These are phyloP conservation scores for Paulownia fortunei DNA, from an alignment of 257 asterid genomes.

Conservation along the genomic window DNA sequence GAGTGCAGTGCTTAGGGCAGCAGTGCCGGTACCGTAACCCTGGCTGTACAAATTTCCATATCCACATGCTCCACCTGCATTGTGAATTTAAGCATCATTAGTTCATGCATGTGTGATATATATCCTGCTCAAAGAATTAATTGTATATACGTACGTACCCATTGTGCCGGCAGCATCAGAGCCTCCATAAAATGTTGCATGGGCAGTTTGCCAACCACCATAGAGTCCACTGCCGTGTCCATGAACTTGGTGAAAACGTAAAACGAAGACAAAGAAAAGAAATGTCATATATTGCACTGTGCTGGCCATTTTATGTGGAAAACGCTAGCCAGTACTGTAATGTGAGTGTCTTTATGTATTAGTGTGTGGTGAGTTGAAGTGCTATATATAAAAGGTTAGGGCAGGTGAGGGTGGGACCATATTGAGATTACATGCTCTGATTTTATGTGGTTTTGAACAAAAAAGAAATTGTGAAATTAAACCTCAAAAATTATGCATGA, in stretches of 20 bases:
- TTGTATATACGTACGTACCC: conserved; percentile 40
- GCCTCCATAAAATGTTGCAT: conserved; percentile 76
- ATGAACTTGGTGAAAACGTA: conserved; percentile 15
- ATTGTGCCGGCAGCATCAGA: conserved; percentile 69
- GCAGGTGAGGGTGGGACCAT: conserved; percentile 28
- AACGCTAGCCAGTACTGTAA: not conserved
- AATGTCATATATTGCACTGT: not conserved
- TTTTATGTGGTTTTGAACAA: not conserved
- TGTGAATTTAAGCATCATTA: too few relatives aligned
- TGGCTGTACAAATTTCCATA: conserved; percentile 64
- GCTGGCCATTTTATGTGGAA: conserved; percentile 30
- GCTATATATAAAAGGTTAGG: conserved; percentile 38
- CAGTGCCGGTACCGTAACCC: conserved; percentile 64
- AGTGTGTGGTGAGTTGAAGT: conserved; percentile 16
- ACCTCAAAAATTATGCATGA: not conserved
- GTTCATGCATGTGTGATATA: too few relatives aligned
- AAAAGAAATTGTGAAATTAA: not conserved
- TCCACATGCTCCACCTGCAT: conserved; percentile 70
- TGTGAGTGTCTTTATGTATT: not conserved
- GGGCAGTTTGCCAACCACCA: conserved; percentile 56
- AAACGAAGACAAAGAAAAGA: conserved; percentile 8
- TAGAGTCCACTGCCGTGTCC: not conserved
- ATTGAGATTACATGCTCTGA: not conserved
- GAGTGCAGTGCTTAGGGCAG: conserved; percentile 53
- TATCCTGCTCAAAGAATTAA: too few relatives aligned